These are phyloP conservation scores for Ogataea kodamae DNA, from an alignment of 805 yeast species.

Conservation along the genomic window DNA sequence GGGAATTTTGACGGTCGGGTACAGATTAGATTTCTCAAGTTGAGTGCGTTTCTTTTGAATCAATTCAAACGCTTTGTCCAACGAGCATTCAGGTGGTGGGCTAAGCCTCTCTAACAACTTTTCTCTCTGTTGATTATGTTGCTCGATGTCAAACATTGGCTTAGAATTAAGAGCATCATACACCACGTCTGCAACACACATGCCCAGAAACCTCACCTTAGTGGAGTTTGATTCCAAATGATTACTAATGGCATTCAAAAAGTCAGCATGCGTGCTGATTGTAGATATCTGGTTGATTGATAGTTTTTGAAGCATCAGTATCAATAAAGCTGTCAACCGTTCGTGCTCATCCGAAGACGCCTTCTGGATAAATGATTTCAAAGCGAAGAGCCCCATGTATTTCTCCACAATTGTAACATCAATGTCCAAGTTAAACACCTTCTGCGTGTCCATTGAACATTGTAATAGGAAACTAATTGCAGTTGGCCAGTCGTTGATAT, in stretches of 20 bases:
- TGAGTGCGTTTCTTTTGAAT: slow-evolving; percentile 1
- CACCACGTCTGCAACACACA: slow-evolving; percentile 52
- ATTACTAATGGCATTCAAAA: slow-evolving; percentile 50
- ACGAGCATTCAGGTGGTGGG: background rate
- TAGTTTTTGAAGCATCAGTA: slow-evolving; percentile 34
- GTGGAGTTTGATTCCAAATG: slow-evolving; percentile 49
- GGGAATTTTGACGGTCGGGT: background rate
- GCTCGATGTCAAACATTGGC: slow-evolving; percentile 30
- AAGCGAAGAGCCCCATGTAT: slow-evolving; percentile 21
- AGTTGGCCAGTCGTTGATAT: slow-evolving; percentile 10
- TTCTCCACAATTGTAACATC: too few relatives aligned
- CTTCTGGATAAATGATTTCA: slow-evolving; percentile 22
- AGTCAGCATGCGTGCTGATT: slow-evolving; percentile 36
- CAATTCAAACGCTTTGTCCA: slow-evolving; percentile 11
- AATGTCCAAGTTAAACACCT: too few relatives aligned
- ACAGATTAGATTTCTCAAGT: background rate
- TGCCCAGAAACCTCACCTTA: slow-evolving; percentile 49
- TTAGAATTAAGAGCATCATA: slow-evolving; percentile 34
- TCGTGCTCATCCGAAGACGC: slow-evolving; percentile 45
- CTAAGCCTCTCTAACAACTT: slow-evolving; percentile 8
- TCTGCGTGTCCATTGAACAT: background rate
- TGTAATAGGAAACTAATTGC: slow-evolving; percentile 1
- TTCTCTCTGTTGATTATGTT: slow-evolving; percentile 20
- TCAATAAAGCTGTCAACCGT: slow-evolving; percentile 44
- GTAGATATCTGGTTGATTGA: slow-evolving; percentile 23